A percentile compares a stretch with the other conserved stretches of the same genome.
Evolutionary conservation across 345 rosid genomes (phyloP).

Genomic region (Eucalyptus regnans): DNA sequence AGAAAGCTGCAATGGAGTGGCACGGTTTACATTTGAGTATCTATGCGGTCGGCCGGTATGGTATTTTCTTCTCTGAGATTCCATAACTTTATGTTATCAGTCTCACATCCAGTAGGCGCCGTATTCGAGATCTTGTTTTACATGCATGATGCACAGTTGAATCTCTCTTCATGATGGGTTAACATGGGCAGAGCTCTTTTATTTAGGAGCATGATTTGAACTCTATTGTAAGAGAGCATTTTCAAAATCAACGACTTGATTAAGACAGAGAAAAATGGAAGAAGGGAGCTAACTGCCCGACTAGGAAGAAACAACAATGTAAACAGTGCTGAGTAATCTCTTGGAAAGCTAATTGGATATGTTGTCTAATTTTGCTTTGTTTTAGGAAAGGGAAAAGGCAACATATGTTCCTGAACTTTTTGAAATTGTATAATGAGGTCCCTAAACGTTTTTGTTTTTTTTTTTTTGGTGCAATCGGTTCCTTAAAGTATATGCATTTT

Average conservation of each 20-base stretch:
- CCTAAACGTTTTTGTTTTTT: not conserved
- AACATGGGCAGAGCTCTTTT: not conserved
- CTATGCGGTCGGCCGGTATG: conserved; percentile 74
- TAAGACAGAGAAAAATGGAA: not conserved
- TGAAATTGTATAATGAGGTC: not conserved
- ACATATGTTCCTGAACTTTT: not conserved
- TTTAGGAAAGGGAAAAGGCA: not conserved
- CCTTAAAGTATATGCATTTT: not conserved
- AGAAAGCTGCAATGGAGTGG: conserved; percentile 80
- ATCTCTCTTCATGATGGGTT: not conserved
- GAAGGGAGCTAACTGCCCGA: not conserved
- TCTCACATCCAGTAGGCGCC: not conserved
- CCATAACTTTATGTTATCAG: not conserved
- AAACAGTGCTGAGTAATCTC: not conserved
- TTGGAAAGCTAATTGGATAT: not conserved
- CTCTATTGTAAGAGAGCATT: not conserved
- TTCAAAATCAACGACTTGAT: not conserved
- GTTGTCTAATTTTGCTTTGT: not conserved
- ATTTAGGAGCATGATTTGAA: not conserved
- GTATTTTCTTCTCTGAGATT: not conserved
- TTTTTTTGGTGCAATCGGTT: not conserved
- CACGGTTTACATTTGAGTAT: conserved; percentile 68
- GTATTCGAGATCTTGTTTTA: not conserved
- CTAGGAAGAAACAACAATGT: not conserved
- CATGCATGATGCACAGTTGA: not conserved